Evolutionary conservation across 1,284 basidiomycete genomes (phyloP).

Genomic region (Leccinum pachyderme): DNA sequence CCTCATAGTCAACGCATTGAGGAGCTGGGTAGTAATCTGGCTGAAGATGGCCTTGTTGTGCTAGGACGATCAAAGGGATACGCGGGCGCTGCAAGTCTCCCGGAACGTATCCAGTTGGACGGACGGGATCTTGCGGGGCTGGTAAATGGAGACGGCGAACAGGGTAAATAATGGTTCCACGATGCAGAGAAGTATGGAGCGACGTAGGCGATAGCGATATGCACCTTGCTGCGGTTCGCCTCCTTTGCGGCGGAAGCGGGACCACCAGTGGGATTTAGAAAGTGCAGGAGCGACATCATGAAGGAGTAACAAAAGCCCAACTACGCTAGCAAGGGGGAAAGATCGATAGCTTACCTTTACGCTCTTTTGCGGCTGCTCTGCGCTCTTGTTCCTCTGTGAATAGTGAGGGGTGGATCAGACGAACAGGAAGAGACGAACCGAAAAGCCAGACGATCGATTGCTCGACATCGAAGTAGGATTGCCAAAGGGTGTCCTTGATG

Average conservation of each 20-base stretch:
- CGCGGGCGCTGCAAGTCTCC: conserved; percentile 39
- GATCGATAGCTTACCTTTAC: conserved; percentile 73
- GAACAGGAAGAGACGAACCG: conserved; percentile 43
- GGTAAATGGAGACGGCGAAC: conserved; percentile 4
- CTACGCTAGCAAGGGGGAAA: conserved; percentile 29
- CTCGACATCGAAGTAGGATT: conserved; percentile 86
- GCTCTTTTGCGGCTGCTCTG: conserved; percentile 55
- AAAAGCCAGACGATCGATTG: conserved; percentile 73
- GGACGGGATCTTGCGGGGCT: conserved; percentile 15
- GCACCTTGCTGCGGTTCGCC: conserved; percentile 37
- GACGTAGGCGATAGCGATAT: conserved; percentile 27
- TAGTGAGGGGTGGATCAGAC: neutral
- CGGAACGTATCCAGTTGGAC: conserved; percentile 12
- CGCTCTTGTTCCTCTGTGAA: conserved; percentile 59
- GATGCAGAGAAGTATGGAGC: conserved; percentile 4
- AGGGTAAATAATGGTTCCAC: conserved; percentile 15
- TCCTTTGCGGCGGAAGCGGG: conserved; percentile 31
- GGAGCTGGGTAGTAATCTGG: conserved; percentile 30
- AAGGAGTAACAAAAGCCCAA: conserved; percentile 33
- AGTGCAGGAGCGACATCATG: conserved; percentile 27
- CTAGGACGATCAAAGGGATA: conserved; percentile 54
- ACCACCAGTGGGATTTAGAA: conserved; percentile 37
- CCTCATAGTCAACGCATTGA: conserved; percentile 18
- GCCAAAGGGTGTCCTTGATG: conserved; percentile 85
- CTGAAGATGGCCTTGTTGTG: conserved; percentile 47